Evolutionary conservation across 2,329 filamentous ascomycete species (phyloP), one percentile per base, ranked within the genome.

Genomic region (Fusarium coffeatum): DNA sequence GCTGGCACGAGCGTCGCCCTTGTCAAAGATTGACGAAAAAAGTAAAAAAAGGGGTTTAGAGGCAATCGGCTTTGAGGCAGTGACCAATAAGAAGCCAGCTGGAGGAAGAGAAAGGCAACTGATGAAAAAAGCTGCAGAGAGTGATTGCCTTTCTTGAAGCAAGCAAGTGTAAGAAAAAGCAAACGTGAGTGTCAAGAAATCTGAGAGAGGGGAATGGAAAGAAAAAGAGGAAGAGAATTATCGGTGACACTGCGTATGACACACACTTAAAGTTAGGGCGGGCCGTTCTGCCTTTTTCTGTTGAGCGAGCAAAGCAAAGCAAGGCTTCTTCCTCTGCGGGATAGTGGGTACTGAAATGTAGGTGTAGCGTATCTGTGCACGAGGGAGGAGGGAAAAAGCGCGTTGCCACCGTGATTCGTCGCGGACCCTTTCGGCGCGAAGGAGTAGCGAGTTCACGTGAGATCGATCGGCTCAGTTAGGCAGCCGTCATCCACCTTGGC

Each of bases 401-500:
- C 68, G 68, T 71, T 49, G 68, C 68, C 68, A 72, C 68, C 65
- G 66, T 64, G 63, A 65, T 68, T 61, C 59, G 55, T 23, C 47
- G 56, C 54, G 66, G 68, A 60, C 65, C 41, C 43, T 59, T 50
- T 66, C 67, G 72, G 76, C 79, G 78, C 79, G 79, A 78, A 58
- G 59, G 54, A 69, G 72, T 74, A 76, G 72, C 79, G 79, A 76
- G 64, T 51, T 78, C 79, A 81, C 79, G 78, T 81, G 79, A 78
- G 66, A 20, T 40, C 3, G 34, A 30, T 42, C 37, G n/a, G 54
- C 34, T 13, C 47, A 27, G 28, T 15, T 66, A 80, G 80, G 79
- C 79, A 80, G 74, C 77, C 74, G 73, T 64, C 27, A 22, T 42
- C 18, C 18, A 45, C 46, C 53, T 51, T 37, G 64, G 59, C 40